These are phyloP conservation scores for Claviceps sp. DNA, from an alignment of 2,329 filamentous ascomycete genomes.

Conservation along the genomic window DNA sequence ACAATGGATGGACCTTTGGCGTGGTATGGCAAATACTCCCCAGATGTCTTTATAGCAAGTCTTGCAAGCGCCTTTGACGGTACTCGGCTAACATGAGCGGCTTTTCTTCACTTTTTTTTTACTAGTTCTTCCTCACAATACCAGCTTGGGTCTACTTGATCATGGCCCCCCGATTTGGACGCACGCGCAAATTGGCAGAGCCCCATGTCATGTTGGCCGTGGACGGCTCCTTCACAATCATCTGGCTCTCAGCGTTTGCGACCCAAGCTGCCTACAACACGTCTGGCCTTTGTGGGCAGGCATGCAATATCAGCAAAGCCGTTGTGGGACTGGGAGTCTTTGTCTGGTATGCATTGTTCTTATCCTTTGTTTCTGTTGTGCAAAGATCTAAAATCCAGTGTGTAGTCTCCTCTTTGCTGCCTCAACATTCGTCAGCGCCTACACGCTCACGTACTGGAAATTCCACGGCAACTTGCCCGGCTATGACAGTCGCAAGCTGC, in stretches of 20 bases:
- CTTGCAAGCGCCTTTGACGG: background rate
- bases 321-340: slow-evolving; percentile 51
- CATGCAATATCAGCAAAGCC: slow-evolving; percentile 47
- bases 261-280: slow-evolving; percentile 52
- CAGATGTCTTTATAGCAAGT: background rate
- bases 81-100: background rate
- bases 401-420: slow-evolving; percentile 40
- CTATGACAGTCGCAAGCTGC: slow-evolving; percentile 37
- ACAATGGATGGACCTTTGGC: slow-evolving; percentile 50
- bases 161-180: slow-evolving; percentile 49
- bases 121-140: slow-evolving; percentile 49
- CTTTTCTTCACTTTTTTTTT: background rate
- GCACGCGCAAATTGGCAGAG: slow-evolving; percentile 47
- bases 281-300: slow-evolving; percentile 37
- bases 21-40: slow-evolving; percentile 33
- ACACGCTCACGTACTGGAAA: slow-evolving; percentile 47
- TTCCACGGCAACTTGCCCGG: slow-evolving; percentile 49
- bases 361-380: background rate
- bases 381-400: background rate
- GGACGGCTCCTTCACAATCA: slow-evolving; percentile 42
- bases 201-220: slow-evolving; percentile 47
- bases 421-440: slow-evolving; percentile 43
- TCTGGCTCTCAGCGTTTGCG: slow-evolving; percentile 56
- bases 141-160: slow-evolving; percentile 52
- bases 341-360: slow-evolving; percentile 36